Conservation (phyloP, 768 basidiomycete genomes). For the Rubroboletus satanas region DNA sequence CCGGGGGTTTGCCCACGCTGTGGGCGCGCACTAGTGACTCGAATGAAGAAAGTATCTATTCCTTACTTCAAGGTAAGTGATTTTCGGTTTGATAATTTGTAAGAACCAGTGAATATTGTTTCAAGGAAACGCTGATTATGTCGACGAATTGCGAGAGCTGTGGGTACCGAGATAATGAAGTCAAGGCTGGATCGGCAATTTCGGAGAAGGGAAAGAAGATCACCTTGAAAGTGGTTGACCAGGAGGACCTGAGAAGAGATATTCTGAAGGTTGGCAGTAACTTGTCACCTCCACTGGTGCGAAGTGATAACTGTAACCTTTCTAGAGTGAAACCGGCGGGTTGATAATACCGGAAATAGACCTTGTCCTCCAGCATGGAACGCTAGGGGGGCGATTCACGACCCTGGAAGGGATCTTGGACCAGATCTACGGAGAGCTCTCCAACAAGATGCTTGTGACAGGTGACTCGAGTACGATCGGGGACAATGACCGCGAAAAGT, state of each 20-base stretch:
- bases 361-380: conserved; percentile 85
- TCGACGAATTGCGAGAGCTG: conserved; percentile 95
- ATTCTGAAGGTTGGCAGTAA: conserved; percentile 72
- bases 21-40: conserved; percentile 74
- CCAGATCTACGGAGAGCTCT: conserved; percentile 93
- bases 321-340: conserved; percentile 88
- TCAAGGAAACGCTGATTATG: conserved; percentile 93
- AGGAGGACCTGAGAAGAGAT: conserved; percentile 89
- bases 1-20: conserved; percentile 87
- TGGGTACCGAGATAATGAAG: conserved; percentile 96
- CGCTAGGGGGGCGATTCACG: conserved; percentile 95
- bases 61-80: conserved; percentile 87
- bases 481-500: conserved; percentile 50
- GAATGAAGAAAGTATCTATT: conserved; percentile 95
- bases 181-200: conserved; percentile 91
- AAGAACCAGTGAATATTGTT: not conserved
- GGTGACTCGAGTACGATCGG: conserved; percentile 55
- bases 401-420: conserved; percentile 93
- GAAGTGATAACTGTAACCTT: not conserved
- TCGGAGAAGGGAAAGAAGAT: conserved; percentile 85
- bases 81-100: not conserved
- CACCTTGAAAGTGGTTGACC: conserved; percentile 84
- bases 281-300: not conserved
- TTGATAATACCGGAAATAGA: conserved; percentile 93
- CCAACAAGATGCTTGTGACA: conserved; percentile 74